Conservation (phyloP, 306 rosid genomes). For the Fagus crenata region DNA sequence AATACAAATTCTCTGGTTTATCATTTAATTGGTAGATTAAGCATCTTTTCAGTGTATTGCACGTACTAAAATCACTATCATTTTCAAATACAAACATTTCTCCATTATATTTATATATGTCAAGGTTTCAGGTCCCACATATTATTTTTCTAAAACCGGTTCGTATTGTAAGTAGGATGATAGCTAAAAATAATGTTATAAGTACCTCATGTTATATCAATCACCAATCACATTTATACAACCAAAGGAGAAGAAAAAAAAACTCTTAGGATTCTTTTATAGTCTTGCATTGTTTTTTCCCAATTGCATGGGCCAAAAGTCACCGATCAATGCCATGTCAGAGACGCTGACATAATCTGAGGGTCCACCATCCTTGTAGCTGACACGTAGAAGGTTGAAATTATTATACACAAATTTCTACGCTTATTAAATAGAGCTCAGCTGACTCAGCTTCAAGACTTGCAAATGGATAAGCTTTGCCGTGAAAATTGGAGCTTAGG, state of each 20-base stretch:
- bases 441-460: conserved; percentile 7
- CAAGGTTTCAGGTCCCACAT: no score
- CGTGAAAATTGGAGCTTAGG: conserved; percentile 3
- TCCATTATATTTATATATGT: no score
- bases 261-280: not conserved
- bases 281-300: not conserved
- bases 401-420: not conserved
- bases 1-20: no score
- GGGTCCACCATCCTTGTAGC: conserved; percentile 17
- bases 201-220: no score
- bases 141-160: no score
- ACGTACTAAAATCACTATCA: no score
- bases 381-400: conserved; percentile 39
- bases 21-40: no score
- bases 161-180: no score
- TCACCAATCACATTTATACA: not conserved
- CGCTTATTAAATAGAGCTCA: not conserved
- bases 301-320: conserved; percentile 3
- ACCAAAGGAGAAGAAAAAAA: not conserved
- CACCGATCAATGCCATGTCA: conserved; percentile 36
- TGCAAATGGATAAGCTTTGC: conserved; percentile 38
- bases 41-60: no score
- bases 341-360: not conserved
- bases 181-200: no score
- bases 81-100: no score